Percentiles rank a stretch among this genome's conserved stretches.
Evolutionary conservation across 257 asterid species (phyloP).

Genomic region (Lycium ferocissimum): DNA sequence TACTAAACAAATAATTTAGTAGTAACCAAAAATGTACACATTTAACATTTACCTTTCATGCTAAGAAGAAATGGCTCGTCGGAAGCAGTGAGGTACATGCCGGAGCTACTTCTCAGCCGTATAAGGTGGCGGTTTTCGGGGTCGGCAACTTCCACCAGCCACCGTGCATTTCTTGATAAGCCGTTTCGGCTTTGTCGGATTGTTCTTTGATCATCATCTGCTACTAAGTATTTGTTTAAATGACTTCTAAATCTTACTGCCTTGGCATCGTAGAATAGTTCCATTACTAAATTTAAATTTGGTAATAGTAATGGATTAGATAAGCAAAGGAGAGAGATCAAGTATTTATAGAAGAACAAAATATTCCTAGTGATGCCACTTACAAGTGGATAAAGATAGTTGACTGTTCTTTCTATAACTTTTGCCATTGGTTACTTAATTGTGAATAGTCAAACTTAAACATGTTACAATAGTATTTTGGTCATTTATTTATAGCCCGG

Average conservation of each 20-base stretch:
- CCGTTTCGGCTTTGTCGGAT: constrained; percentile 78
- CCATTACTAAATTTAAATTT: constrained; percentile 47
- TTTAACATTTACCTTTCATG: constrained; percentile 71
- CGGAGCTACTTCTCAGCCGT: constrained; percentile 80
- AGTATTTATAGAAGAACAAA: not conserved
- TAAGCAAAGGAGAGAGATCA: not conserved
- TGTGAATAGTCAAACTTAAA: constrained; percentile 6
- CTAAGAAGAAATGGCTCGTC: constrained; percentile 66
- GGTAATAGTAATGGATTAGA: not conserved
- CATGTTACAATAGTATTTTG: not conserved
- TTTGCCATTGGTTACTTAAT: not conserved
- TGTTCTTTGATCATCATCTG: constrained; percentile 76
- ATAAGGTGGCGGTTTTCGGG: constrained; percentile 46
- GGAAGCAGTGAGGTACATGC: constrained; percentile 75
- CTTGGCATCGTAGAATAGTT: constrained; percentile 63
- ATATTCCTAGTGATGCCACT: not conserved
- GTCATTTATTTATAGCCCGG: not conserved
- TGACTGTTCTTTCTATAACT: not conserved
- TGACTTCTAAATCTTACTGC: constrained; percentile 75
- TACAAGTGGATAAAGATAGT: constrained; percentile 11
- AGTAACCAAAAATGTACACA: not conserved
- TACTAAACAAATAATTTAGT: no score
- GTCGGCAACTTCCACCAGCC: constrained; percentile 83
- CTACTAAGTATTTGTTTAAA: constrained; percentile 73
- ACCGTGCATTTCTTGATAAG: constrained; percentile 63